These are phyloP conservation scores for Pythium folliculosum DNA, from an alignment of 352 stramenopile species.

Conservation along the genomic window DNA sequence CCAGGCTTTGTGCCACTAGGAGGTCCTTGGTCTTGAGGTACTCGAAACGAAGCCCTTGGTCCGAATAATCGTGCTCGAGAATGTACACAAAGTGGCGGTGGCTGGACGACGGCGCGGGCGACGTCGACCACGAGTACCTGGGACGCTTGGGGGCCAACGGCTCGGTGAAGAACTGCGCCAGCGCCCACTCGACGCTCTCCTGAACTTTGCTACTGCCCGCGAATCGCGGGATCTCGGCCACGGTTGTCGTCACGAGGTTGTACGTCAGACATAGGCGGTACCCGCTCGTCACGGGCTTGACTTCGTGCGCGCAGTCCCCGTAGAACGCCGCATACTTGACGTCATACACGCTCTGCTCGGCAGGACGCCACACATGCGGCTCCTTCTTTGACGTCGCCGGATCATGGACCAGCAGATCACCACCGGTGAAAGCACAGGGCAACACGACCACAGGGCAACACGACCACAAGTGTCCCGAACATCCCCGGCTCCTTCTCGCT, in stretches of 20 bases:
- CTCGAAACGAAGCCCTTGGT: constrained; percentile 16
- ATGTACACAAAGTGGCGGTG: constrained; percentile 28
- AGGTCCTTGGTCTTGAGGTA: constrained; percentile 31
- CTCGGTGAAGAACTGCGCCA: constrained; percentile 17
- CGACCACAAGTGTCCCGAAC: constrained; percentile 27
- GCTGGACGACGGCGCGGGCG: neutral
- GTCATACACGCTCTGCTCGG: constrained; percentile 4
- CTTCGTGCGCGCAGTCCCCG: constrained; percentile 29
- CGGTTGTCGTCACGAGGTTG: constrained; percentile 21
- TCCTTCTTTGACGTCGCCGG: neutral
- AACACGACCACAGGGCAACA: constrained; percentile 28
- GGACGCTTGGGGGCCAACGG: neutral
- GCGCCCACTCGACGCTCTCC: neutral
- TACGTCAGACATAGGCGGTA: constrained; percentile 28
- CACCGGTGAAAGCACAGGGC: constrained; percentile 29
- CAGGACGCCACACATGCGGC: constrained; percentile 22
- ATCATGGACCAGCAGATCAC: constrained; percentile 21
- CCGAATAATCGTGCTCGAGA: constrained; percentile 28
- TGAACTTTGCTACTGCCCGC: constrained; percentile 3
- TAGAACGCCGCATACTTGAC: constrained; percentile 33
- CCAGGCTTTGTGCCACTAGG: constrained; percentile 10
- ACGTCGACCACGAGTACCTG: too few relatives aligned
- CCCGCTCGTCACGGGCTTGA: constrained; percentile 22
- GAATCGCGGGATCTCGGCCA: constrained; percentile 17
- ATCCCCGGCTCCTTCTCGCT: constrained; percentile 56